phyloP scores from a whole-genome alignment of 2,329 filamentous ascomycete genomes.

The Pseudogymnoascus sp. region DNA sequence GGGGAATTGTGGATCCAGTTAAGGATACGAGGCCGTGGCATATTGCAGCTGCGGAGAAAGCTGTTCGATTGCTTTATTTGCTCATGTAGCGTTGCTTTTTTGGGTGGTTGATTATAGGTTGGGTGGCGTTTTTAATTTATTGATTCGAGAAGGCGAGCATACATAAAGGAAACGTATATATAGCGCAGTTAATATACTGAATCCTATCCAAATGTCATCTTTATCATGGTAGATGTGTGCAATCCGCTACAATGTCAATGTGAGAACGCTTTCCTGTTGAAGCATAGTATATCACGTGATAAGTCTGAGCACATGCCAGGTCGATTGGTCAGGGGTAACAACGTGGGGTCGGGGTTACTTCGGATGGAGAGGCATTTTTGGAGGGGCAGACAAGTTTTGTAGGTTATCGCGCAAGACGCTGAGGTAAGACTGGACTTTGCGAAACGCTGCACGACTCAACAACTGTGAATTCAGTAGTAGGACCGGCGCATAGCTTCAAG shows the following conservation, averaged over 20 bases:
- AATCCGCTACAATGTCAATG: not conserved
- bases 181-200: not conserved
- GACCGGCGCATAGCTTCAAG: not conserved
- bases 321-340: constrained; percentile 4
- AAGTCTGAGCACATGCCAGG: not conserved
- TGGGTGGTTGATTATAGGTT: not conserved
- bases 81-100: constrained; percentile 45
- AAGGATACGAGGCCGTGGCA: constrained; percentile 69
- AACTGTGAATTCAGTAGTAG: not conserved
- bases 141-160: not conserved
- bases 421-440: not conserved
- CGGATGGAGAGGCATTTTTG: not conserved
- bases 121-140: not conserved
- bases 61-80: constrained; percentile 56
- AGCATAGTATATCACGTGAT: not conserved
- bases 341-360: constrained; percentile 7
- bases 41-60: constrained; percentile 63
- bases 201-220: not conserved
- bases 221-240: not conserved
- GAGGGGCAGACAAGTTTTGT: constrained; percentile 10
- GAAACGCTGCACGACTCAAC: not conserved
- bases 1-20: constrained; percentile 53
- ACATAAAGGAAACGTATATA: not conserved
- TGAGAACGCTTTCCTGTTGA: not conserved
- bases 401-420: not conserved